A percentile compares a stretch with the other conserved stretches of the same genome.
phyloP scores from a whole-genome alignment of 164 flowering plant species.

The Magnolia changhungtana region DNA sequence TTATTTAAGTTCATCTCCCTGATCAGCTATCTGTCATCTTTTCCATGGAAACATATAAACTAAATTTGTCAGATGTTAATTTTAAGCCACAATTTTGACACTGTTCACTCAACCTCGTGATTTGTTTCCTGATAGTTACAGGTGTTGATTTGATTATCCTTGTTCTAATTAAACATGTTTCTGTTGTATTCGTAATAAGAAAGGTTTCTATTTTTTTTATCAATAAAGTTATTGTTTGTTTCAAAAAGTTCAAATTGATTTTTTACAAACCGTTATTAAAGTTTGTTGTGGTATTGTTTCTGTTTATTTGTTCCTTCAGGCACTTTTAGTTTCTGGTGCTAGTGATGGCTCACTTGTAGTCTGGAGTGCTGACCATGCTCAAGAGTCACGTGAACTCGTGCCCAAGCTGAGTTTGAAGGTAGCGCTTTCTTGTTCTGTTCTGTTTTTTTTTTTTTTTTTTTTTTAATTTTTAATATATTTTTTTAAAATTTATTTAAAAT shows the following conservation, averaged over 20 bases:
- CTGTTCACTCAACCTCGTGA: too few species aligned
- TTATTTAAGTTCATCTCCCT: too few species aligned
- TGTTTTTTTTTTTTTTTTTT: too few species aligned
- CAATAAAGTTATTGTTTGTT: not conserved
- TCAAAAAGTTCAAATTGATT: not conserved
- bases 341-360: slow-evolving; percentile 92
- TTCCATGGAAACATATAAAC: too few species aligned
- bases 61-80: too few species aligned
- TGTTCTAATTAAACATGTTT: too few species aligned
- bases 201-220: not conserved
- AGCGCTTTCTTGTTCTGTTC: not conserved
- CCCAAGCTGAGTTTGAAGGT: slow-evolving; percentile 97
- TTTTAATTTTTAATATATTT: too few species aligned
- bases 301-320: slow-evolving; percentile 35
- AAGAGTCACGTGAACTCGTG: slow-evolving; percentile 93
- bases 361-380: slow-evolving; percentile 97
- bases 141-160: too few species aligned
- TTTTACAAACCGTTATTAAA: not conserved
- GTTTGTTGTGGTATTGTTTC: not conserved
- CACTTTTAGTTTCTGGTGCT: slow-evolving; percentile 91
- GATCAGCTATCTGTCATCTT: too few species aligned
- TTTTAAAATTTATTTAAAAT: too few species aligned
- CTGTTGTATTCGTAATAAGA: not conserved
- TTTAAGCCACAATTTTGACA: too few species aligned
- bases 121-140: too few species aligned